Base-by-base conservation (phyloP, 495 filamentous ascomycete genomes). In the Penicillium fimorum region DNA sequence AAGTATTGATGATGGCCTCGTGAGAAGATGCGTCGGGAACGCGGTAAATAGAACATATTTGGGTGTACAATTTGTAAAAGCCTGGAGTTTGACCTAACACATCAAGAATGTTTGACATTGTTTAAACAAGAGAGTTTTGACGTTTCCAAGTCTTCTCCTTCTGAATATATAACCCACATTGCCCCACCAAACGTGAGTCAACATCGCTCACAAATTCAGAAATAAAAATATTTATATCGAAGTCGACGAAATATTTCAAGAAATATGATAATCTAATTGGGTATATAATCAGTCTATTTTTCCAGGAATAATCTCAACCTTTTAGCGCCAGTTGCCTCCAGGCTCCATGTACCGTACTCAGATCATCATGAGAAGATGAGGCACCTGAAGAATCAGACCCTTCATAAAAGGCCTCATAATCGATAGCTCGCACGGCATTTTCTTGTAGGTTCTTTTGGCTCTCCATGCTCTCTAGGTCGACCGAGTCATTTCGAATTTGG, bases 21-120 rank as follows among this genome's bases (percentile, higher is more conserved):
- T 68, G 56, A 27, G 56, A 55, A 7, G 64, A 69, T 27, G 50
- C 27, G n/a, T 73, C 56, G 18, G 62, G 13, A 4, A 74, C 20
- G 1, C 65, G 20, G 52, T 71, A 81, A 52, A 70, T 70, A 27
- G 70, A 62, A 42, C 67, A 74, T 45, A 79, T 69, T 47, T 79
- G 77, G n/a, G 76, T 81, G 60, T 82, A 81, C 9, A 67, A 49
- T 41, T 50, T 62, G 49, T 61, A 52, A 5, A 69, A 45, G 15
- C 4, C 20, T 13, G 64, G 59, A 1, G 45, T 48, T 22, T 63
- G 55, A 5, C 64, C 64, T 7, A 61, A 37, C 5, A 65, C 32
- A 13, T 67, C 62, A 4, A 69, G 55, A 2, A 43, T 0, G 13
- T 46, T 33, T 35, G 18, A 15, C 44, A 48, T 53, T 10, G 8